These are phyloP conservation scores for Nannochloropsis oceanica DNA, from an alignment of 108 stramenopile species.

Conservation along the genomic window DNA sequence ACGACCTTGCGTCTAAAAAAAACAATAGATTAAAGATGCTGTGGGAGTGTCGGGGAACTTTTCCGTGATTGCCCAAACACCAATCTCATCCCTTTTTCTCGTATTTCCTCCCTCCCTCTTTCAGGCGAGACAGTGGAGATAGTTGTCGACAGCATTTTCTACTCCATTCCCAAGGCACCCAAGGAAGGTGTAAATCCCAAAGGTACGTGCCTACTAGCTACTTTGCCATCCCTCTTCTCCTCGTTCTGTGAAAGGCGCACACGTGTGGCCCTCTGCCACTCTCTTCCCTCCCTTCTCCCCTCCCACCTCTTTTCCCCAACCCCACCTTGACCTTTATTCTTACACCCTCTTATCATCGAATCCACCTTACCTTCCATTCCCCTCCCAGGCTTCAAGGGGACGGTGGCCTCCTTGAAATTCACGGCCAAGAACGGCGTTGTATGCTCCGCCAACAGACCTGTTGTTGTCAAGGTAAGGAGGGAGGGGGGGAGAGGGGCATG, in stretches of 20 bases:
- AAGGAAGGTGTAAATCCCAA: neutral
- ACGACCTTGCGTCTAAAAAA: too few species aligned
- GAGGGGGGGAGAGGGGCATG: neutral
- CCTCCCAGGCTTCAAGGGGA: neutral
- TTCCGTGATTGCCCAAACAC: too few species aligned
- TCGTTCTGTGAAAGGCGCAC: neutral
- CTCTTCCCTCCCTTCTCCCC: neutral
- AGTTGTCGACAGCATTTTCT: neutral
- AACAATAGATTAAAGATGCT: too few species aligned
- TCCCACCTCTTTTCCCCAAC: neutral
- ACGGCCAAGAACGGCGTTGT: neutral
- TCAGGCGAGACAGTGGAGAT: neutral
- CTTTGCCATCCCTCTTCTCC: neutral
- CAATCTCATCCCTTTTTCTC: neutral
- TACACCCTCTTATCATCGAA: neutral
- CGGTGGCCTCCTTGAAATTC: neutral
- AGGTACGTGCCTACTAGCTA: neutral
- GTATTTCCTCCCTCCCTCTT: neutral
- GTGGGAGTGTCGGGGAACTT: too few species aligned
- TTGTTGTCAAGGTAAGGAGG: neutral
- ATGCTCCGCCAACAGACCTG: neutral
- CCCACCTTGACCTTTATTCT: neutral
- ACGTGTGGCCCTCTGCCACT: neutral
- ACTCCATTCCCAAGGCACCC: neutral
- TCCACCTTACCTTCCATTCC: neutral